A percentile compares a stretch with the other conserved stretches of the same genome.
These are phyloP conservation scores for Phytopythium ostracodes DNA, from an alignment of 352 stramenopile genomes.

Conservation along the genomic window DNA sequence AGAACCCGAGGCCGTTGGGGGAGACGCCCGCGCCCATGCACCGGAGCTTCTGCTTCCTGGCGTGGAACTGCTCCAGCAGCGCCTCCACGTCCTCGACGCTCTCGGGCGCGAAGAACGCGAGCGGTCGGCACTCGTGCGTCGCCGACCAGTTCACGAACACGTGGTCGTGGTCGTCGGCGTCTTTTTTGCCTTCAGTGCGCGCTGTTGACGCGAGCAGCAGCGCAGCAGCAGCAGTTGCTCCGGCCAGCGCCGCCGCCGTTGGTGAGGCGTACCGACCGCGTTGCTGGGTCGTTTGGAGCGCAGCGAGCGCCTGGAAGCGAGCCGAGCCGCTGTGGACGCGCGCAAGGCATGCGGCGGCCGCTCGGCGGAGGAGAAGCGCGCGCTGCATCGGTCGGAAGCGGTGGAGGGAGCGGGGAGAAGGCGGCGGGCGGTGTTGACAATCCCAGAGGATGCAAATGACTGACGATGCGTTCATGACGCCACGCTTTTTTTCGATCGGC, in stretches of 20 bases:
- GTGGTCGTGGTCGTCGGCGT: constrained; percentile 40
- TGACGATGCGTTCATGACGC: background rate
- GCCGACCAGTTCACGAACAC: constrained; percentile 83
- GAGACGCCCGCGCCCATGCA: constrained; percentile 95
- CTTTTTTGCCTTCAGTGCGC: constrained; percentile 6
- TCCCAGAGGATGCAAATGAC: background rate
- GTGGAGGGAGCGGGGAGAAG: too few relatives aligned
- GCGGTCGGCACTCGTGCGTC: constrained; percentile 68
- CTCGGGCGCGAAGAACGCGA: constrained; percentile 66
- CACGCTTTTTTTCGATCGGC: constrained; percentile 1
- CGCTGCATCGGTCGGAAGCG: background rate
- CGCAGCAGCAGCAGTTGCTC: constrained; percentile 12
- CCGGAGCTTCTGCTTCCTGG: constrained; percentile 78
- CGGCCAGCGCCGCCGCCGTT: constrained; percentile 11
- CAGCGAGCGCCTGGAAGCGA: background rate
- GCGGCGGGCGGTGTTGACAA: background rate
- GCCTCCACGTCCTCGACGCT: constrained; percentile 64
- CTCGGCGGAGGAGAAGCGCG: background rate
- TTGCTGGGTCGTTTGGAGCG: background rate
- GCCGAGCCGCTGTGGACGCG: background rate
- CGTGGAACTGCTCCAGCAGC: constrained; percentile 54
- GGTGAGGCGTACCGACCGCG: background rate
- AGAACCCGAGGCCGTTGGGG: constrained; percentile 96
- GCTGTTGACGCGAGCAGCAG: constrained; percentile 15
- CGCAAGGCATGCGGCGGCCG: background rate